Percentiles rank a stretch among this genome's conserved stretches.
phyloP scores from a whole-genome alignment of 148 eudicot species.

The Hydrangea macrophylla region DNA sequence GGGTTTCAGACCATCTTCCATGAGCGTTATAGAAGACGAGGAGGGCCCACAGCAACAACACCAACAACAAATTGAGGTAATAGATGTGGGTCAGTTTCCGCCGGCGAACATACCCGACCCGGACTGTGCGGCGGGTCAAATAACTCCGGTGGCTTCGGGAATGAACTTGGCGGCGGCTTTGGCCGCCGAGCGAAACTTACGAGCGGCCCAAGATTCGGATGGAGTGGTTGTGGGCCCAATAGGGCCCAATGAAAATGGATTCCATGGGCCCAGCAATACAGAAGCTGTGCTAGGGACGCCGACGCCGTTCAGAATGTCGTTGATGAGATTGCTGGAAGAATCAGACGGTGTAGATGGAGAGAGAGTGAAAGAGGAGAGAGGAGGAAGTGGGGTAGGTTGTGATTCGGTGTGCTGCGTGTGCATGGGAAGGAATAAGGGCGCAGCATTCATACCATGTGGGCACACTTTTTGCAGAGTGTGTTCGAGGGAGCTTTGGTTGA shows the following conservation, averaged over 20 bases:
- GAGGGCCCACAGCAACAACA: conserved; percentile 6
- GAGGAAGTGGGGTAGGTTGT: conserved; percentile 15
- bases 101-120: conserved; percentile 5
- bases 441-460: conserved; percentile 95
- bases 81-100: background rate
- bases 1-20: conserved; percentile 24
- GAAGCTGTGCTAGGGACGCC: conserved; percentile 28
- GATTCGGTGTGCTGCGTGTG: conserved; percentile 92
- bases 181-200: conserved; percentile 59
- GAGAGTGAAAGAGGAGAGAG: conserved; percentile 11
- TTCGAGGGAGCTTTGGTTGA: conserved; percentile 77
- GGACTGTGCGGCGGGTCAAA: conserved; percentile 14
- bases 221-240: conserved; percentile 12
- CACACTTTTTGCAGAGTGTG: conserved; percentile 96
- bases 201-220: conserved; percentile 30
- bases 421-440: conserved; percentile 91
- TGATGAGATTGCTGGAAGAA: conserved; percentile 80
- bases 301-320: conserved; percentile 64
- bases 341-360: conserved; percentile 41
- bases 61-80: background rate
- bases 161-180: conserved; percentile 72
- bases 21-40: conserved; percentile 18
- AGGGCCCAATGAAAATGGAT: background rate
- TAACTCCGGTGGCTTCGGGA: conserved; percentile 25
- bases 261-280: background rate